Evolutionary conservation across 768 basidiomycete species (phyloP), one percentile per base, ranked within the genome.

Genomic region (Rossbeevera mucosa): DNA sequence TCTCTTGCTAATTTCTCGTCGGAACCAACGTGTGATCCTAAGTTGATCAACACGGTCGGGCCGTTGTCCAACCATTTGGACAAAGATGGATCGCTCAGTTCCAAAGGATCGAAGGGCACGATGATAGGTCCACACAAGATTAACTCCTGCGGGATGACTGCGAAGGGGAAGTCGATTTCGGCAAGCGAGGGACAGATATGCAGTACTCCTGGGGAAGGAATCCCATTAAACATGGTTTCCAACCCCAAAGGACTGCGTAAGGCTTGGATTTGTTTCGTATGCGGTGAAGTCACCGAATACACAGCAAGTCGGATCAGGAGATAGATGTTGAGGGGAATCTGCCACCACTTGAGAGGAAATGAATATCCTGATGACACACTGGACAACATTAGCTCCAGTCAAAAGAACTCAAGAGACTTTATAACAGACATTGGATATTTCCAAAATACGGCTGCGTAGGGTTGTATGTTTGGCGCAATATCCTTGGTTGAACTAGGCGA

Each of bases 281-380:
- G 12, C 7, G 6, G 3, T 5, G 52, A 31, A 7, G 29, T 31
- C 26, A 7, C 7, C 0, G 16, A 1, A 14, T 2, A 16, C 6
- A 40, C 24, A 11, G 20, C 12, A 22, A 49, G 24, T 18, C 43
- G 52, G 29, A 59, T 48, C n/a, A 9, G 8, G 21, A 52, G 50
- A 40, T 55, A 55, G 13, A 49, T 33, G 26, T 59, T 59, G 36
- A 59, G 26, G 13, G 44, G 57, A 18, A 59, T 41, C 31, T 59
- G 51, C 53, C 53, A 59, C 58, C 57, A 59, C 16, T 59, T 47
- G 21, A 59, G 53, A 7, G 58, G 58, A 9, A 29, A 59, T 16
- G 45, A 8, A 30, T 52, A 47, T 9, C 58, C 58, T 2, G 58
- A 59, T 9, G 53, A 47, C 2, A 50, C 2, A 13, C 58, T 59